Conservation (phyloP, 768 basidiomycete species). For the Boletus sp. region DNA sequence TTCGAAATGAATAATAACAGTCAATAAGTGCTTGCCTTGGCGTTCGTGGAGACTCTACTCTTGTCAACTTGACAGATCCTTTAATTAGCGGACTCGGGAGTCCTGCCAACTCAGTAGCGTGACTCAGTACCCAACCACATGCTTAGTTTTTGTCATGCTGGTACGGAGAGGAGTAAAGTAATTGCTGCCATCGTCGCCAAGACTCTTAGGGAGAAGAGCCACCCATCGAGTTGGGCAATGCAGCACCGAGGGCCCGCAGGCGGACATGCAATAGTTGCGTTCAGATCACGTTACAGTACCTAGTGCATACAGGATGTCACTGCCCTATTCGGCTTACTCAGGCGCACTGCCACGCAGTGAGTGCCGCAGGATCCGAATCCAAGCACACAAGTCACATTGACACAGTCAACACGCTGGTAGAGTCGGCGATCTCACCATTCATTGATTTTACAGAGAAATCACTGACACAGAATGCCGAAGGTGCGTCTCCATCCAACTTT, state of each 20-base stretch:
- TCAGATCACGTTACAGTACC: no score
- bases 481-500: constrained; percentile 3
- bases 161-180: neutral
- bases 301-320: neutral
- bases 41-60: no score
- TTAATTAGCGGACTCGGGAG: no score
- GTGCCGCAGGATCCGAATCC: neutral
- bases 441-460: neutral
- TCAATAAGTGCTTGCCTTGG: no score
- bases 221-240: no score
- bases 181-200: neutral
- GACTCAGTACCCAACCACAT: neutral
- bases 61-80: no score
- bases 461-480: constrained; percentile 23
- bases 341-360: constrained; percentile 10
- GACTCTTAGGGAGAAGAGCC: neutral
- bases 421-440: neutral
- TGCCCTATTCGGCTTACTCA: neutral
- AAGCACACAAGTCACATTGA: neutral
- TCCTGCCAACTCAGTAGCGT: neutral
- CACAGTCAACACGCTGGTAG: neutral
- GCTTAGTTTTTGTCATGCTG: neutral
- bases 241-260: no score
- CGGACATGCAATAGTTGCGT: no score
- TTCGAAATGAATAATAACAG: no score